A percentile compares a stretch with the other conserved stretches of the same genome.
Conservation (phyloP, 2,329 filamentous ascomycete species). For the Alternaria triticina region DNA sequence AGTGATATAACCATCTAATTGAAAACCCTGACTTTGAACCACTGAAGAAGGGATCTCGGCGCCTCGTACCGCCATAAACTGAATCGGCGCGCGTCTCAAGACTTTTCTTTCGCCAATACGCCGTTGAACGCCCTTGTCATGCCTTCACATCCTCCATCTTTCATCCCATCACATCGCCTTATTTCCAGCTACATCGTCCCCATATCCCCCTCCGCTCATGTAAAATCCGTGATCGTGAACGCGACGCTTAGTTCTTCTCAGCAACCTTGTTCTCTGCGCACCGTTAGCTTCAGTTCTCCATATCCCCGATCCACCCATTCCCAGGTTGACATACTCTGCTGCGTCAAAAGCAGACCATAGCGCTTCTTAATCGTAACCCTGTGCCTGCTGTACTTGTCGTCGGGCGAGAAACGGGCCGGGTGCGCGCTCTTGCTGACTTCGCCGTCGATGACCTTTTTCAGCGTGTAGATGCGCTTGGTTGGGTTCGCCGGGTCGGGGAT, state of each 20-base stretch:
- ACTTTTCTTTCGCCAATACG: constrained; percentile 9
- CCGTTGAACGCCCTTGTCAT: constrained; percentile 7
- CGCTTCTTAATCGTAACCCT: constrained; percentile 93
- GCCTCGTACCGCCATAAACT: neutral
- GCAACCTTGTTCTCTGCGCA: constrained; percentile 41
- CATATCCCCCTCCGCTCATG: too few species aligned
- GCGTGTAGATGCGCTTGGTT: constrained; percentile 85
- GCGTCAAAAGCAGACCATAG: constrained; percentile 85
- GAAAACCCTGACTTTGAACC: neutral
- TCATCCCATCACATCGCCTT: neutral
- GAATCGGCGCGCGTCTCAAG: neutral
- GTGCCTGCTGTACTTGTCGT: constrained; percentile 97
- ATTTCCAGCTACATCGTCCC: neutral
- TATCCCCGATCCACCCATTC: too few species aligned
- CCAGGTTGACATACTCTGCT: constrained; percentile 72
- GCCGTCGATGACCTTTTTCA: constrained; percentile 84
- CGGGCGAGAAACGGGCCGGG: constrained; percentile 93
- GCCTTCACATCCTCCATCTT: neutral
- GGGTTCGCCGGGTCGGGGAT: constrained; percentile 75
- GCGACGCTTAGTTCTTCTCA: constrained; percentile 18
- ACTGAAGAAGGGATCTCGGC: neutral
- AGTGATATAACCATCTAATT: neutral
- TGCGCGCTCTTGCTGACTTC: constrained; percentile 95
- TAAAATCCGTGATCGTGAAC: too few species aligned
- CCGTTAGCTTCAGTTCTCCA: too few species aligned